phyloP scores from a whole-genome alignment of 805 yeast genomes.

The Ogataea sp. region DNA sequence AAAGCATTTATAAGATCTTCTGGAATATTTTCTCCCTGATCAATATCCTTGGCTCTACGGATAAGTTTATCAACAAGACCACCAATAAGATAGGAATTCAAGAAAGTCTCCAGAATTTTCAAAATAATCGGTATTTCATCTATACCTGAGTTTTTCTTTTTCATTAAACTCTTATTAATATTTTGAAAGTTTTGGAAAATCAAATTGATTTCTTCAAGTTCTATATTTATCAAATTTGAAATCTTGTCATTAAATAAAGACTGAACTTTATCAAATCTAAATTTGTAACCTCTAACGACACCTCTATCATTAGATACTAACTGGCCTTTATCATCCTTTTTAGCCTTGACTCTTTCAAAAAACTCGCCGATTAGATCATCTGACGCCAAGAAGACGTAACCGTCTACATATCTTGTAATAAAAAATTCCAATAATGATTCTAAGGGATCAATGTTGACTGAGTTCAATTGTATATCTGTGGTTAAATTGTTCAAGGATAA shows the following conservation, averaged over 20 bases:
- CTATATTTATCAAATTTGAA: constrained; percentile 11
- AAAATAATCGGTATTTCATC: constrained; percentile 27
- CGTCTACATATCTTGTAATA: constrained; percentile 21
- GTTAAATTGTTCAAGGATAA: constrained; percentile 15
- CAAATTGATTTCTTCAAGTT: constrained; percentile 19
- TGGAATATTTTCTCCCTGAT: constrained; percentile 18
- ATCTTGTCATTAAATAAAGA: constrained; percentile 14
- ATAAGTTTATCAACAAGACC: constrained; percentile 25
- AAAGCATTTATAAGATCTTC: too few species aligned
- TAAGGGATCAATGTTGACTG: constrained; percentile 26
- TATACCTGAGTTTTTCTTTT: constrained; percentile 6
- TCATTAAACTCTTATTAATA: too few species aligned
- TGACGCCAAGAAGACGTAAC: constrained; percentile 17
- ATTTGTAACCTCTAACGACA: constrained; percentile 20
- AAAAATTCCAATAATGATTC: constrained; percentile 27
- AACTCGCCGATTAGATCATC: constrained; percentile 13
- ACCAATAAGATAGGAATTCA: constrained; percentile 27
- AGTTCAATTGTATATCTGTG: constrained; percentile 11
- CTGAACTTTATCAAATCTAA: constrained; percentile 17
- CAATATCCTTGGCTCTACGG: constrained; percentile 25
- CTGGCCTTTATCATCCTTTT: not conserved
- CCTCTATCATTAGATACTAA: constrained; percentile 14
- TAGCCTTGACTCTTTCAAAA: constrained; percentile 6
- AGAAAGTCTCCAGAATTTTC: constrained; percentile 25
- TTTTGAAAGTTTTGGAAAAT: constrained; percentile 12